phyloP scores from a whole-genome alignment of 2,329 filamentous ascomycete genomes.

The Bipolaris victoriae region DNA sequence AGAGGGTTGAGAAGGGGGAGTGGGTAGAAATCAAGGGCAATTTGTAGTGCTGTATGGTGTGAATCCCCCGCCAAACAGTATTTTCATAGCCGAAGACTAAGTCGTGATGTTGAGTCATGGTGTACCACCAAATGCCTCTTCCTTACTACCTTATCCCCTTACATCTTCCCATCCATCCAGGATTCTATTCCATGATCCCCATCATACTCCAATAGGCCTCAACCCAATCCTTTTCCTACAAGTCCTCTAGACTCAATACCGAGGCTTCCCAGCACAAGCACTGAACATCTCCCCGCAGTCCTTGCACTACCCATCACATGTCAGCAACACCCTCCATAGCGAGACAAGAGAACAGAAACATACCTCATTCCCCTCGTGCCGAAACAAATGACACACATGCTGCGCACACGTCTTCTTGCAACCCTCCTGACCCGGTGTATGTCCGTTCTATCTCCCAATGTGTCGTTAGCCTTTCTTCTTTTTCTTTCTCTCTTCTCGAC shows the following conservation, averaged over 20 bases:
- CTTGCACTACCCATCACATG: conserved; percentile 2
- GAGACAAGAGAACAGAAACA: background rate
- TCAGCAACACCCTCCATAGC: background rate
- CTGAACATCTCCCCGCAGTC: conserved; percentile 8
- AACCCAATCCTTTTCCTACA: background rate
- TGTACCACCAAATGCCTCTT: no score
- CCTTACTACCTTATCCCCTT: no score
- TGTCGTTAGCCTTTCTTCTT: background rate
- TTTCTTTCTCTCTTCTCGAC: background rate
- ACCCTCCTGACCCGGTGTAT: conserved; percentile 14
- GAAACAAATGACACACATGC: conserved; percentile 21
- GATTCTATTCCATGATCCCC: no score
- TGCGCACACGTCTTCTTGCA: conserved; percentile 23
- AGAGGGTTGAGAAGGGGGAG: conserved; percentile 57
- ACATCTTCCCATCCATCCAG: no score
- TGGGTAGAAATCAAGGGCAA: conserved; percentile 25
- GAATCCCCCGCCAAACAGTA: no score
- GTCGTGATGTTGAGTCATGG: no score
- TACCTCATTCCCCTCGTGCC: conserved; percentile 7
- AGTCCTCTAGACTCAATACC: conserved; percentile 1
- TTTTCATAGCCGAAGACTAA: no score
- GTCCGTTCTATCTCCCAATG: conserved; percentile 15
- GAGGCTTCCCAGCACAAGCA: conserved; percentile 4
- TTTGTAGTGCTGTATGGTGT: conserved; percentile 3
- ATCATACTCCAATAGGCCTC: background rate